Evolutionary conservation across 176 grass and related monocot species (phyloP), one percentile per base, ranked within the genome.

Genomic region (Areca catechu): DNA sequence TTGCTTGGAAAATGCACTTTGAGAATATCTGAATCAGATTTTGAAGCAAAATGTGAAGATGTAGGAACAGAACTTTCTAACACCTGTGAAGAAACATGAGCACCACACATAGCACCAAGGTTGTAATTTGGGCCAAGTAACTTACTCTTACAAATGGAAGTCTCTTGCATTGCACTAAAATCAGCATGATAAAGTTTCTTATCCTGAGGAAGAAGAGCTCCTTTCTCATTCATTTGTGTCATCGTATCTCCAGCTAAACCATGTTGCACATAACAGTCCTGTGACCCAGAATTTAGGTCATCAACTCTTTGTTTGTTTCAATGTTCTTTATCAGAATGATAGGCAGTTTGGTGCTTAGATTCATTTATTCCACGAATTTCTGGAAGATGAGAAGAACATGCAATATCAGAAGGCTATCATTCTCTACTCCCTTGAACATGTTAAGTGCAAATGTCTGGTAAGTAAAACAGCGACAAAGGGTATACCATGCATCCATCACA

Each of bases 401-500:
- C 53, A 59, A 72, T 71, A 55, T 62, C 48, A 50, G 56, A n/a
- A n/a, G n/a, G n/a, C n/a, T 29, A 29, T 29, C 27, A 29, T 29
- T 6, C 27, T 29, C 27, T 29, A 29, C 9, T 43, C 0, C 2
- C 34, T 43, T 43, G 9, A 43, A 43, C 34, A 43, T 43, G 10
- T 2, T 0, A n/a, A 29, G 10, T 14, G 34, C 34, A 43, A 2
- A 29, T 6, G 34, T 43, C 3, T 12, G 9, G 34, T 2, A 12
- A 7, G 6, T 23, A 5, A 65, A 24, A 48, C n/a, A 57, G 3
- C 30, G 24, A 71, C 47, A 72, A 43, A 24, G 9, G 20, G 6
- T 19, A 7, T 85, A 98, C 93, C 93, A 98, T 89, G 87, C 93
- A 98, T 69, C 79, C 84, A 67, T 98, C 93, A 53, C 93, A 98